Base-by-base conservation (phyloP, 306 rosid genomes). In the Sicyos edulis region DNA sequence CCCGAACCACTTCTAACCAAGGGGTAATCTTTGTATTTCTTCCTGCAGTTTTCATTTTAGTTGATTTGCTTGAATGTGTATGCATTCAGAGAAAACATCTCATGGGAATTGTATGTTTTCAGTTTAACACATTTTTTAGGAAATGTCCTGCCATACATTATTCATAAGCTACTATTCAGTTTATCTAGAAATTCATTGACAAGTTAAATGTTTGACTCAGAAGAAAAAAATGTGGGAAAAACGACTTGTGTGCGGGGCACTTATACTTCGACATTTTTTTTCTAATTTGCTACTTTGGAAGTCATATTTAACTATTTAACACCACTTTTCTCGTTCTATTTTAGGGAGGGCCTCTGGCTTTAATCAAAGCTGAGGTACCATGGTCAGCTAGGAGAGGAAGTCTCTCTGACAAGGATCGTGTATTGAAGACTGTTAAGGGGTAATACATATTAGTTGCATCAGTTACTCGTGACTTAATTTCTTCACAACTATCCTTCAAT, bases 361-460 rank as follows among this genome's bases (percentile, higher is more conserved):
- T 95, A 62, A 83, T 85, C 76, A 95, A 91, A 82, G 99, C 97
- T 45, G 96, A 88, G 70, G 90, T 87, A 69, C 99, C 97, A 56
- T 95, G 99, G 99, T 95, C 99, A 60, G 91, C 86, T 52, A 87
- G 91, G 82, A 95, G 83, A 80, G 99, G 82, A 76, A 85, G 32
- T 67, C 86, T 89, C 51, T 89, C 99, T 76, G 99, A 95, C 0
- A 89, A 86, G 76, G 99, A 91, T 63, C 97, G 97, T 70, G 97
- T 91, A 45, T 66, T 89, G 82, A 95, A 91, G 84, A 91, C 97
- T 57, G 89, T 95, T 8, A 95, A 95, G 80, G 99, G 99, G 99
- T 95, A 91, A 60, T 42, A 54, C 64, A 56, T 45, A 24, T 34
- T 52, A 69, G 21, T 69, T 7, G 24, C 59, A 51, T 17, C 15